A percentile compares a stretch with the other conserved stretches of the same genome.
Evolutionary conservation across 148 eudicot genomes (phyloP).

Genomic region (Vaccinium corymbosum): DNA sequence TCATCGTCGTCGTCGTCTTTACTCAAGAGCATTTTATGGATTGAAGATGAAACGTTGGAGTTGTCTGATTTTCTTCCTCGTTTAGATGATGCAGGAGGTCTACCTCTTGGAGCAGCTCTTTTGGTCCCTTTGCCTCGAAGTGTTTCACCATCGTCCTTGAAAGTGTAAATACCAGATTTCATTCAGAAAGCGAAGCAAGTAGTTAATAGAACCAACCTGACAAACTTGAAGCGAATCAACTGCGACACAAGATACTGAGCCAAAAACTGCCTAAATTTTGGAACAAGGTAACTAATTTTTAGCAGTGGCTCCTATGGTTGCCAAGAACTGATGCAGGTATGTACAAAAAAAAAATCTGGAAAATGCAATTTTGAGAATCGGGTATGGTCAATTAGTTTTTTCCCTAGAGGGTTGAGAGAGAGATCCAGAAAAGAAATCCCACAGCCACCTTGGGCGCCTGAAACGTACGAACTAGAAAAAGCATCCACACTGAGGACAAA

Average conservation of each 20-base stretch:
- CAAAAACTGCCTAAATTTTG: background rate
- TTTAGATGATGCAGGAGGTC: conserved; percentile 68
- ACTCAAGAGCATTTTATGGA: conserved; percentile 55
- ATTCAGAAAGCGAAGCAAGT: conserved; percentile 4
- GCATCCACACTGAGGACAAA: background rate
- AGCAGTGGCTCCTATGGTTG: background rate
- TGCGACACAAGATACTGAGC: background rate
- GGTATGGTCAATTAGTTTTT: background rate
- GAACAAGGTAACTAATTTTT: background rate
- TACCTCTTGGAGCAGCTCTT: conserved; percentile 84
- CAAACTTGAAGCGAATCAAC: background rate
- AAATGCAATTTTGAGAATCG: background rate
- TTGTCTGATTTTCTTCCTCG: conserved; percentile 75
- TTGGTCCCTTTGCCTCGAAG: conserved; percentile 60
- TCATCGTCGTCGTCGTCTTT: conserved; percentile 60
- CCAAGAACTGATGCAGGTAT: background rate
- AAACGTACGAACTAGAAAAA: background rate
- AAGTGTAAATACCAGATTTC: conserved; percentile 10
- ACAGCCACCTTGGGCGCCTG: background rate
- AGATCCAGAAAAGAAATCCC: background rate
- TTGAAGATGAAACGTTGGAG: conserved; percentile 56
- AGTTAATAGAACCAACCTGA: background rate
- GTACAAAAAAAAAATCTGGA: background rate
- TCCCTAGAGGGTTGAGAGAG: background rate
- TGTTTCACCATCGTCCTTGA: conserved; percentile 51